Base-by-base conservation (phyloP, 2,329 filamentous ascomycete genomes). In the Alternaria gansuensis region DNA sequence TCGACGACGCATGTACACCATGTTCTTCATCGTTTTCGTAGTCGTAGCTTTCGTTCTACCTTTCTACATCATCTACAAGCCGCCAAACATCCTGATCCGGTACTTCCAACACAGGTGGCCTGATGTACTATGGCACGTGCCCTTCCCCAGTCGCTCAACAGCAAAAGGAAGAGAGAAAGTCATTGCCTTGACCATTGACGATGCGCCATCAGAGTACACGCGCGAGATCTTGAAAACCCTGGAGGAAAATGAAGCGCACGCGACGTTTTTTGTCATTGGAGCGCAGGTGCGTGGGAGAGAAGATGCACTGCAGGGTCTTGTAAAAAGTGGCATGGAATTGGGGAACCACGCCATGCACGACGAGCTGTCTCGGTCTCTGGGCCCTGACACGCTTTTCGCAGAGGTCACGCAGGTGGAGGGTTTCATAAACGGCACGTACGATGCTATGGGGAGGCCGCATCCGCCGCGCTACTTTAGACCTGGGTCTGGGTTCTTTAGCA, bases 331-430 rank as follows among this genome's bases (percentile, higher is more conserved):
- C 3, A 80, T 80, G 45, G 83, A 83, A 80, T 81, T 97, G 3
- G 93, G 86, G 24, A 97, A 97, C 78, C 93, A 97, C 77, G 93
- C 90, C 9, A 93, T 95, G 91, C 85, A 88, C 75, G 93, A 97
- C 77, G 91, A 95, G 80, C 87, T 92, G 0, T 89, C 88, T 9
- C 82, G 85, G 43, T 81, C 81, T 0, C 81, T 96, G 26, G 77
- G 82, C 39, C 82, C 88, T 51, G 79, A 79, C 0, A 82, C 85
- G 61, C 84, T 97, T 1, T 78, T 82, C 34, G 71, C 74, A 1
- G 87, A 96, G 79, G 88, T 96, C 51, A 72, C 77, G 11, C 66
- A 82, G 10, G 91, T 96, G 14, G 87, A 92, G 66, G 73, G 63
- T 0, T 81, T 85, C 70, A 85, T 93, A 50, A 77, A 82, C 8